Evolutionary conservation across 169 alveolate species (phyloP).

Genomic region (Cryptosporidium viatorum): DNA sequence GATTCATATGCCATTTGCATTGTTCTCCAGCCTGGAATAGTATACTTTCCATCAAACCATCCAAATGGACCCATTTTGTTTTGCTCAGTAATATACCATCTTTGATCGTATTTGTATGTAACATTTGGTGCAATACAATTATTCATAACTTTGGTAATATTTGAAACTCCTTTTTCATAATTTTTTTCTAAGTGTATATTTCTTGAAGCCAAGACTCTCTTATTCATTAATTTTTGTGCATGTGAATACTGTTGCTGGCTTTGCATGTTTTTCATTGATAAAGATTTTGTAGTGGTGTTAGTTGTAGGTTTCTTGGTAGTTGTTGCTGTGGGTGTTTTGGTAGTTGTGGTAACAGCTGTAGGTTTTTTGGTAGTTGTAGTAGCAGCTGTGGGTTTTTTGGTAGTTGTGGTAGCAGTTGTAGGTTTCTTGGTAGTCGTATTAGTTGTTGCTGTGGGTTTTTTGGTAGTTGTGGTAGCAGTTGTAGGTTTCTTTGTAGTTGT

Average conservation of each 20-base stretch:
- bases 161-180: constrained; percentile 43
- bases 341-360: too few species aligned
- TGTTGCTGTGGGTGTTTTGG: neutral
- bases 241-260: constrained; percentile 31
- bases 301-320: constrained; percentile 3
- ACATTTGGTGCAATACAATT: constrained; percentile 55
- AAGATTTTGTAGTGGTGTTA: constrained; percentile 37
- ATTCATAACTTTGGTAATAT: constrained; percentile 13
- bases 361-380: too few species aligned
- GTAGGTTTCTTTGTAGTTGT: too few species aligned
- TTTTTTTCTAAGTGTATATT: neutral
- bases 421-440: neutral
- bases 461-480: too few species aligned
- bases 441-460: neutral
- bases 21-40: constrained; percentile 75
- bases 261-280: constrained; percentile 24
- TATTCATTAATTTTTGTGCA: constrained; percentile 35
- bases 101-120: constrained; percentile 47
- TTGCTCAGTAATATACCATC: constrained; percentile 70
- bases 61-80: constrained; percentile 74
- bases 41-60: constrained; percentile 70
- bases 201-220: neutral
- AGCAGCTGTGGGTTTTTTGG: too few species aligned
- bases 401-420: too few species aligned
- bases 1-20: constrained; percentile 69